Evolutionary conservation across 2,329 filamentous ascomycete species (phyloP), one percentile per base, ranked within the genome.

Genomic region (Monascus ruber): DNA sequence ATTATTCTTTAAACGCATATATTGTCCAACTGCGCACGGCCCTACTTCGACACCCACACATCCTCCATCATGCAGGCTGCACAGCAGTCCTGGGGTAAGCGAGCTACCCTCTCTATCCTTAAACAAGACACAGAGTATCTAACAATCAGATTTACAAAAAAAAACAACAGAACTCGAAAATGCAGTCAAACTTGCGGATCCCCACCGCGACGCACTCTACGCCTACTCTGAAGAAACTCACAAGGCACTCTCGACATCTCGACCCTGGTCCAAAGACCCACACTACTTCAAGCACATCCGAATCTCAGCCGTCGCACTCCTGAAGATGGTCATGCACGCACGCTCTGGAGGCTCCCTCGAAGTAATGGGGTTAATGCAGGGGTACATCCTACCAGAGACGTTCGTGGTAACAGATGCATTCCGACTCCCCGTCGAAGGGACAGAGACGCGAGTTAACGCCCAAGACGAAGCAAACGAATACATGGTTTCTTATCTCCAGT

Each of bases 271-370:
- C 36, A 70, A 69, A 35, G 80, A 95, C 56, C 81, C 83, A 0
- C 74, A 86, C 62, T 81, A 95, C 71, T 98, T 96, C 76, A 93
- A 89, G 60, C 76, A 83, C 39, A 86, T 96, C 35, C 85, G 88
- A 54, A 89, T 98, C 64, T 93, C 85, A 38, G 87, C 91, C 42
- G 81, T 94, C 8, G 91, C 91, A 4, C 76, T 98, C 42, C 77
- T 96, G 51, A 98, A 98, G 69, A 98, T 98, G 91, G 86, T 93
- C 47, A 96, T 95, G 85, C 91, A 98, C 62, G 91, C 91, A 6
- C 84, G 91, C n/a, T 88, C 86, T 0, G 91, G 91, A 48, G 89
- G 91, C 41, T 79, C 77, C 26, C 75, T 96, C 48, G 91, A 98
- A 69, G 77, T 98, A 53, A 98, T 98, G 91, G 91, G 91, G 41